Conservation (phyloP, 352 stramenopile genomes). For the Phytophthora fragariaefolia region DNA sequence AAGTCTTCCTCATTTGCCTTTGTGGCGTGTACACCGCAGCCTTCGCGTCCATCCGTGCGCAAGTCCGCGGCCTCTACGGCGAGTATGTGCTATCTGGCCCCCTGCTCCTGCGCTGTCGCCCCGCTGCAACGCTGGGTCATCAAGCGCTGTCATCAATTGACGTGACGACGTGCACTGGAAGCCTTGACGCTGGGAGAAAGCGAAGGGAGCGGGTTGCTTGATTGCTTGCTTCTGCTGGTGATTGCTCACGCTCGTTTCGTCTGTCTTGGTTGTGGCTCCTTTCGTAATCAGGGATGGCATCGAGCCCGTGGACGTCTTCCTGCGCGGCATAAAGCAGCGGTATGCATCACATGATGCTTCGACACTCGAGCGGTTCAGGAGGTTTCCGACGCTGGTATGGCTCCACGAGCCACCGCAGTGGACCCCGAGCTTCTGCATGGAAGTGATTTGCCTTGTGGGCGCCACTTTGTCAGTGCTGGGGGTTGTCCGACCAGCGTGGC, state of each 20-base stretch:
- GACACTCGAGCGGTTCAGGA: slow-evolving; percentile 20
- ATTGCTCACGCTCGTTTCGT: slow-evolving; percentile 15
- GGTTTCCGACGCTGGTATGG: slow-evolving; percentile 66
- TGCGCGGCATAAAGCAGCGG: slow-evolving; percentile 44
- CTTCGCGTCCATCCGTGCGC: slow-evolving; percentile 82
- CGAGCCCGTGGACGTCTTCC: slow-evolving; percentile 58
- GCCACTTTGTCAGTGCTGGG: slow-evolving; percentile 40
- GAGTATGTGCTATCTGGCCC: slow-evolving; percentile 52
- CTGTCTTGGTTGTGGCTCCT: slow-evolving; percentile 24
- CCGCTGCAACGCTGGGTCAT: too few relatives aligned
- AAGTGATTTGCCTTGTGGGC: slow-evolving; percentile 51
- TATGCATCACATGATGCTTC: slow-evolving; percentile 22
- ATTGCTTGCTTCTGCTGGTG: background rate
- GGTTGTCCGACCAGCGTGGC: slow-evolving; percentile 35
- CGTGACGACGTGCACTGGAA: background rate
- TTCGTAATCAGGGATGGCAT: slow-evolving; percentile 53
- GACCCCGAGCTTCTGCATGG: slow-evolving; percentile 55
- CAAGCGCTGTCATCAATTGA: background rate
- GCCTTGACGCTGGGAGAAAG: slow-evolving; percentile 1
- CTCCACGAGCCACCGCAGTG: slow-evolving; percentile 53
- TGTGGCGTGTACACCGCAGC: slow-evolving; percentile 60
- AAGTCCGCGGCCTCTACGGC: slow-evolving; percentile 86
- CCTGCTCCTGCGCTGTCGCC: slow-evolving; percentile 4
- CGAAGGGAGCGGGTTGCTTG: background rate
- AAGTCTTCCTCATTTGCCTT: slow-evolving; percentile 50